phyloP scores from a whole-genome alignment of 495 filamentous ascomycete genomes.

The Pseudomonodictys pantanalensis region DNA sequence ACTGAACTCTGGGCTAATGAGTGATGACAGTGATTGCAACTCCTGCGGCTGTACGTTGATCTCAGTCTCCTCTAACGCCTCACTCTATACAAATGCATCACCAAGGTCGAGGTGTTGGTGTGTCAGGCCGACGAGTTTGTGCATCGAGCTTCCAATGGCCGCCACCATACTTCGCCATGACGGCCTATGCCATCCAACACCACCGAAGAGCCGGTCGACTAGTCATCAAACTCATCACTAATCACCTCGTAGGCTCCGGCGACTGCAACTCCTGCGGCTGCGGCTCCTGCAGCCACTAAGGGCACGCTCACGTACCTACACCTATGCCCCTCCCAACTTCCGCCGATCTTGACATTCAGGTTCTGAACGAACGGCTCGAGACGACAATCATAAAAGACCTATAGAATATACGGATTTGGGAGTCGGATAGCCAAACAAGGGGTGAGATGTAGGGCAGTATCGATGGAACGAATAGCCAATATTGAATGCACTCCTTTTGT shows the following conservation, averaged over 20 bases:
- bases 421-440: no score
- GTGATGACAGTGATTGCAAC: not conserved
- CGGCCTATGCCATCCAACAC: not conserved
- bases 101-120: no score
- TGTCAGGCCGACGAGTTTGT: no score
- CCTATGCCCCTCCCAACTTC: not conserved
- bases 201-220: not conserved
- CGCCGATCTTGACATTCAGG: not conserved
- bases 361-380: no score
- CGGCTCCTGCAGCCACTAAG: not conserved
- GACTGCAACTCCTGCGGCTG: constrained; percentile 8
- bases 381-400: not conserved
- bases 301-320: not conserved
- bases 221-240: not conserved
- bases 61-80: no score
- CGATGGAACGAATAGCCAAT: no score
- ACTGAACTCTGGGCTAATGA: not conserved
- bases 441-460: no score
- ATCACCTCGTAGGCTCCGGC: not conserved
- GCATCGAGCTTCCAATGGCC: no score
- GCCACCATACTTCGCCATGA: no score
- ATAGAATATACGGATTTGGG: not conserved
- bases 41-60: not conserved
- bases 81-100: no score
- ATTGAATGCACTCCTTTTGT: no score